Base-by-base conservation (phyloP, 768 basidiomycete species). In the Leucosporidium scottii region DNA sequence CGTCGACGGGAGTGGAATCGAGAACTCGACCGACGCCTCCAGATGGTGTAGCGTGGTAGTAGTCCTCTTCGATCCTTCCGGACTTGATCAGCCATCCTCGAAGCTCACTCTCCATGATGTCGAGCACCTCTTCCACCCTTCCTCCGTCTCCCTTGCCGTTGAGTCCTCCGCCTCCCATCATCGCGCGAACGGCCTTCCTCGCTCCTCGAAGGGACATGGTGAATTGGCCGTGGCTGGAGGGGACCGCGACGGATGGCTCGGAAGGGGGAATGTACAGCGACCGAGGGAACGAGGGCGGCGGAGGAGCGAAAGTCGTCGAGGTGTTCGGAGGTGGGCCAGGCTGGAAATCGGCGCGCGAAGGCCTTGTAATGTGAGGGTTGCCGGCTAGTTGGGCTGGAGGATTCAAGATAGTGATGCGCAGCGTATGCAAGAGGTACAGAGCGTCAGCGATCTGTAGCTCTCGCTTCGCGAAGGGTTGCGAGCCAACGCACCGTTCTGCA, bases 321-420 rank as follows among this genome's bases (percentile, higher is more conserved):
- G 61, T 30, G 36, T 47, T 44, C 56, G 65, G 67, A 57, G 34
- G 1, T 0, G 70, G 67, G 0, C 67, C 63, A 1, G 70, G 70
- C 6, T 15, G 4, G 27, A 66, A 64, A 49, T 72, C 70, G 48
- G 61, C 31, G 44, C 58, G 56, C 5, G 61, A 61, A 1, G 70
- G 70, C 17, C 70, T 61, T 28, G 65, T 64, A 3, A 68, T 21
- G 64, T 68, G 65, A n/a, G 70, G 70, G 59, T 72, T 68, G 25
- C 56, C 55, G 17, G 67, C 67, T 49, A 72, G 67, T 47, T 64
- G 67, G 20, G 66, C 70, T 71, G 61, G 51, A 39, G 20, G 49
- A 20, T 15, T 21, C 18, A 21, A 1, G n/a, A 10, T 51, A 9
- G 12, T 8, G 10, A 27, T 21, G 31, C 39, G 39, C 8, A 62